Percentiles rank a stretch among this genome's conserved stretches.
Conservation (phyloP, 1,284 basidiomycete genomes). For the Amylostereum chailletii region DNA sequence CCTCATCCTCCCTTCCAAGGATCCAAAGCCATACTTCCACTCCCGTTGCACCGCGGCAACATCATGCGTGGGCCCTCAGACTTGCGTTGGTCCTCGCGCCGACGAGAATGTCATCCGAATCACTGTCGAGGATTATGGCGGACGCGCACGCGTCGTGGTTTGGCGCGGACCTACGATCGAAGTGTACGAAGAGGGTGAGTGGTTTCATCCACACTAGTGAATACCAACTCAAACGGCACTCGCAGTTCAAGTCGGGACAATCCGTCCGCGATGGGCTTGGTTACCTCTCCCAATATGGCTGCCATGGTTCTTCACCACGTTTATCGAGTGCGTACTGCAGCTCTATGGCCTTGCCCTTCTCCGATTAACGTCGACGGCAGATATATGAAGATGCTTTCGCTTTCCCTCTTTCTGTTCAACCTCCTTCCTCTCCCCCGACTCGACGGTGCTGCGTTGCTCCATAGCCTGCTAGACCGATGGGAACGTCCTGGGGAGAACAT, state of each 20-base stretch:
- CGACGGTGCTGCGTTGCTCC: slow-evolving; percentile 51
- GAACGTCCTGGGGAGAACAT: neutral
- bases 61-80: too few species aligned
- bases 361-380: slow-evolving; percentile 24
- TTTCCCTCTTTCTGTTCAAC: slow-evolving; percentile 69
- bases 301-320: slow-evolving; percentile 24
- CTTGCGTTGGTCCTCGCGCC: too few species aligned
- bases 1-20: too few species aligned
- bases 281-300: slow-evolving; percentile 32
- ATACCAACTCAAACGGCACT: neutral
- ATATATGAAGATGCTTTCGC: slow-evolving; percentile 50
- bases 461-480: slow-evolving; percentile 22
- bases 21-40: too few species aligned
- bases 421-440: slow-evolving; percentile 55
- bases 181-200: slow-evolving; percentile 60
- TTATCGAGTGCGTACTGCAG: slow-evolving; percentile 36
- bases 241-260: slow-evolving; percentile 44
- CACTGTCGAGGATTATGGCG: slow-evolving; percentile 13
- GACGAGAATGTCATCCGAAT: neutral
- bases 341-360: slow-evolving; percentile 7
- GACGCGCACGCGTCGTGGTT: slow-evolving; percentile 30
- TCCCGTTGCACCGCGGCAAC: too few species aligned
- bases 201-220: neutral
- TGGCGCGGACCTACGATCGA: slow-evolving; percentile 67
- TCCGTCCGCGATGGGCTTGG: slow-evolving; percentile 35